These are phyloP conservation scores for Parmelia sp. DNA, from an alignment of 495 filamentous ascomycete genomes.

Conservation along the genomic window DNA sequence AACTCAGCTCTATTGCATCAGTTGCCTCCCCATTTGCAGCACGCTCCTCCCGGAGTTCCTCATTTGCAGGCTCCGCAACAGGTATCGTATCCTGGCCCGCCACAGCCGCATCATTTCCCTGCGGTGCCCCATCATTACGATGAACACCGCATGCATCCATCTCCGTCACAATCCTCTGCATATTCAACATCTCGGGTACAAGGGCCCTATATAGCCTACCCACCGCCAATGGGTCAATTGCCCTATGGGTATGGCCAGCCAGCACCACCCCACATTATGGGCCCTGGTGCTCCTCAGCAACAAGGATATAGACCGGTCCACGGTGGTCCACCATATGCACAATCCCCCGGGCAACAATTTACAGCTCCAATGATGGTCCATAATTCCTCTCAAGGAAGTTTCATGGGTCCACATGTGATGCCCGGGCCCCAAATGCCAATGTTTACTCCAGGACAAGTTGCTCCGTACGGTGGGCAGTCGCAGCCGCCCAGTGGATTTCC, in stretches of 20 bases:
- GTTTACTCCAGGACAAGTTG: constrained; percentile 61
- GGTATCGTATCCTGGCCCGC: constrained; percentile 59
- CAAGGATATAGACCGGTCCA: constrained; percentile 40
- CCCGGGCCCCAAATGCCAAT: constrained; percentile 64
- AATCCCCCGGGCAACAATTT: constrained; percentile 57
- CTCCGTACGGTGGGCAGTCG: constrained; percentile 57
- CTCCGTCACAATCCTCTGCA: constrained; percentile 69
- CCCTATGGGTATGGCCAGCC: constrained; percentile 69
- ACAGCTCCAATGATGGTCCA: constrained; percentile 75
- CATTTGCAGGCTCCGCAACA: constrained; percentile 56
- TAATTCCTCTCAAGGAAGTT: constrained; percentile 55
- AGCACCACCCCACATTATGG: constrained; percentile 63
- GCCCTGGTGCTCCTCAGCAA: constrained; percentile 52
- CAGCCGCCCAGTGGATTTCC: constrained; percentile 72
- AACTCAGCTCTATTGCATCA: constrained; percentile 66
- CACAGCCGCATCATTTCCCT: constrained; percentile 57
- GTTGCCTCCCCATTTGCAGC: constrained; percentile 58
- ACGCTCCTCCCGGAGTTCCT: constrained; percentile 27
- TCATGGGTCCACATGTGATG: constrained; percentile 51
- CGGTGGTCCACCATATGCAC: constrained; percentile 59
- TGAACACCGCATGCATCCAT: constrained; percentile 80
- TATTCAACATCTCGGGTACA: constrained; percentile 72
- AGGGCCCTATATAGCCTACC: constrained; percentile 61
- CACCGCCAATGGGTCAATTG: constrained; percentile 59
- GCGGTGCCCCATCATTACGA: constrained; percentile 61